Base-by-base conservation (phyloP, 2,329 filamentous ascomycete species). In the Orbilia ellipsospora region DNA sequence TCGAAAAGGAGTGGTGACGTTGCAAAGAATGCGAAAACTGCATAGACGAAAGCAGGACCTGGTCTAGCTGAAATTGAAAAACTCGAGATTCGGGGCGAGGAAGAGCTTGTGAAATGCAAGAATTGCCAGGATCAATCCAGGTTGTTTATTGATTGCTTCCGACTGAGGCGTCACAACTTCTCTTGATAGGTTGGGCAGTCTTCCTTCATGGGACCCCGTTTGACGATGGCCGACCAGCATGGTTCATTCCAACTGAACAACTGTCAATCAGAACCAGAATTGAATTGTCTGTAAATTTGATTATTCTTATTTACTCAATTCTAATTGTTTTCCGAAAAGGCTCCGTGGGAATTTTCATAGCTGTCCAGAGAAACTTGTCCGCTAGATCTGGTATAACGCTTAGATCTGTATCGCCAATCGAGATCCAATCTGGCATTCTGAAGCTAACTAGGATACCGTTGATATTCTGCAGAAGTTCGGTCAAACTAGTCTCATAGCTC, bases 401-500 rank as follows among this genome's bases (percentile, higher is more conserved):
- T 62, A 74, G 70, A 74, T 74, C 70, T 66, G 56, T 54, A 62
- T 74, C 70, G 70, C 70, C 70, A 74, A 74, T 74, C 70, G 70
- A 59, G 70, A 74, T 74, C 70, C 42, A 74, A 74, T 68, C 70
- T 74, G 44, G 63, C 31, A 59, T 68, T 48, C 44, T 72, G 45
- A 72, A 50, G 51, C 55, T 62, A 62, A 56, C 62, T 51, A 23
- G 62, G 57, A 26, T 68, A 50, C 50, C 42, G 63, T 56, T 57
- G 52, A 36, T 62, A 51, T 48, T 45, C 13, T 44, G 56, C 44
- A 63, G 26, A 23, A 60, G 12, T 51, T 54, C 42, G 45, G 59
- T 42, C 26, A 45, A 61, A 23, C 57, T 31, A 62, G 18, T 36
- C 10, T 23, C n/a, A 52, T 42, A 45, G 40, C 28, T 31, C 50